Evolutionary conservation across 805 yeast genomes (phyloP).

Genomic region (Nakazawaea anatomiae): DNA sequence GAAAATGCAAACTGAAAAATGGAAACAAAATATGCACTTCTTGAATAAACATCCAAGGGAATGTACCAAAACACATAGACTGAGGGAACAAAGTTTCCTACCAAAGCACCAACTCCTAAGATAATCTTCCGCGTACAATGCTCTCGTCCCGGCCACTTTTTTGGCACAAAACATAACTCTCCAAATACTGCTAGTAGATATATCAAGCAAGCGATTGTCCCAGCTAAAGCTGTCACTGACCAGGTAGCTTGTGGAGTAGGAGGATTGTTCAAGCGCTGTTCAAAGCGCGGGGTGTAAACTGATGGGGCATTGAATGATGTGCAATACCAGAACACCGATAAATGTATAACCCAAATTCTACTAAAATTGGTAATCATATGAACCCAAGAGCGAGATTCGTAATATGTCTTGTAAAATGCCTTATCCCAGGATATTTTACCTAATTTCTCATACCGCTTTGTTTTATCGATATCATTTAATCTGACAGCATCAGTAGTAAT

Average conservation of each 20-base stretch:
- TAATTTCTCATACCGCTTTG: constrained; percentile 26
- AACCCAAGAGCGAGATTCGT: constrained; percentile 44
- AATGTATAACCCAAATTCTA: constrained; percentile 49
- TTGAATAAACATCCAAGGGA: constrained; percentile 30
- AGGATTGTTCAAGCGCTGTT: constrained; percentile 32
- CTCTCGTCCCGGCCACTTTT: constrained; percentile 42
- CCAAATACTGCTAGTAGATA: constrained; percentile 33
- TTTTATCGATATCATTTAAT: constrained; percentile 23
- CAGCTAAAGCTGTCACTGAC: constrained; percentile 40
- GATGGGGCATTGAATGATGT: constrained; percentile 46
- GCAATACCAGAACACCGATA: constrained; percentile 45
- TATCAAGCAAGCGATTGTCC: constrained; percentile 36
- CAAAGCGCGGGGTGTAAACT: constrained; percentile 37
- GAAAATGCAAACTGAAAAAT: constrained; percentile 37
- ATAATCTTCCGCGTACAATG: constrained; percentile 28
- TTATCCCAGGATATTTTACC: constrained; percentile 33
- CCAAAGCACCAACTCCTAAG: constrained; percentile 25
- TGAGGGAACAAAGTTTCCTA: constrained; percentile 33
- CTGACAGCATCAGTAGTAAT: constrained; percentile 26
- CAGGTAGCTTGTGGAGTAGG: constrained; percentile 39
- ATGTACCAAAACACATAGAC: constrained; percentile 31
- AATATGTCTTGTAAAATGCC: constrained; percentile 38
- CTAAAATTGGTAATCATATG: constrained; percentile 44
- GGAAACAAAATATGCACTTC: constrained; percentile 31
- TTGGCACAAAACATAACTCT: constrained; percentile 42